Evolutionary conservation across 2,329 filamentous ascomycete species (phyloP).

Genomic region (Stromatinia cepivora): DNA sequence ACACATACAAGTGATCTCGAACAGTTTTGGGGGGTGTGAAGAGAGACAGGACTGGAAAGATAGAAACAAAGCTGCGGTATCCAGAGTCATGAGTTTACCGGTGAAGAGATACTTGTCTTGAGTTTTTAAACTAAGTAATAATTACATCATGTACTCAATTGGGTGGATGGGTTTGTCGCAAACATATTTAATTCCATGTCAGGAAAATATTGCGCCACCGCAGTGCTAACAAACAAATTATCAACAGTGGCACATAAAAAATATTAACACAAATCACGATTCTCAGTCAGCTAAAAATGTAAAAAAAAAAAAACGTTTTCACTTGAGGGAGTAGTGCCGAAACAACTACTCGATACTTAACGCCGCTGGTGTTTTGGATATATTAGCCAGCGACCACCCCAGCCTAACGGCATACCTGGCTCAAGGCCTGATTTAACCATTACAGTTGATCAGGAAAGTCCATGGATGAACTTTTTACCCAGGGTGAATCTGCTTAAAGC

Average conservation of each 20-base stretch:
- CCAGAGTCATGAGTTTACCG: no score
- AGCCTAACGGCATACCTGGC: background rate
- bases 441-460: background rate
- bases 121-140: no score
- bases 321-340: background rate
- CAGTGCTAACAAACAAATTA: background rate
- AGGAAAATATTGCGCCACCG: background rate
- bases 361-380: background rate
- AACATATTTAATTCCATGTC: background rate
- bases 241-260: background rate
- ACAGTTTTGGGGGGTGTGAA: no score
- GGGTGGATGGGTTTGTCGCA: no score
- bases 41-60: no score
- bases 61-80: no score
- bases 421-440: background rate
- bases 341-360: background rate
- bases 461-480: background rate
- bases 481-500: conserved; percentile 1
- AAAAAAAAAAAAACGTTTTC: background rate
- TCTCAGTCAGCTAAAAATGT: no score
- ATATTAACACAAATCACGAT: background rate
- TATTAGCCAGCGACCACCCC: background rate
- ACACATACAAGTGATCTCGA: no score
- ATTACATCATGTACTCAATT: no score
- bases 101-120: no score